Base-by-base conservation (phyloP, 1,284 basidiomycete species). In the Ceratobasidium sp. region DNA sequence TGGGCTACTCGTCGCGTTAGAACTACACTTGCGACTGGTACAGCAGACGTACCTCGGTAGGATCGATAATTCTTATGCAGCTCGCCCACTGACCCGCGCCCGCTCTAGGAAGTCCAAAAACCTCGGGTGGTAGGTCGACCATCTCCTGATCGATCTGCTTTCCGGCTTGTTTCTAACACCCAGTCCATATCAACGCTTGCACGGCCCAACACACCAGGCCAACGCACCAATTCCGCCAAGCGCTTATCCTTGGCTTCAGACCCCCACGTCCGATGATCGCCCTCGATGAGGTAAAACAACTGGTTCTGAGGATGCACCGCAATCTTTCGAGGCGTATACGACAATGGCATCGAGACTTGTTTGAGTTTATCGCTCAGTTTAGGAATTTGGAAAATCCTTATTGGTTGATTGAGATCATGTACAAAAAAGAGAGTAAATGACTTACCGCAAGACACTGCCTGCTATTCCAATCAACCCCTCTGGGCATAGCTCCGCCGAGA, bases 401-500 rank as follows among this genome's bases (percentile, higher is more conserved):
- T 22, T 13, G 38, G 35, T 55, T 40, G 40, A 25, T 52, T 35
- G 15, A 52, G 15, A 55, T 49, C 27, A 31, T 25, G 29, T 47
- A 35, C 12, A 25, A 27, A 12, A 34, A 25, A n/a, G 10, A 54
- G 27, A 53, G 35, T n/a, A 57, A 54, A 55, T 43, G 27, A 80
- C 89, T 79, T 73, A 93, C 93, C 92, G 85, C 71, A 96, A 83
- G 7, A 93, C 89, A 77, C 94, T 98, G 15, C 95, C 95, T 32
- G 94, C 87, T 70, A 99, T 96, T 69, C 95, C 97, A 75, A 99
- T 98, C 73, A 99, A 79, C 29, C 97, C 97, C 74, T 99, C 96
- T 0, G 96, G 96, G 77, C 95, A 98, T 57, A 98, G 84, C 77
- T 96, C 94, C 1, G 96, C 96, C 31, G 91, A 94, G 81, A 99